A percentile compares a stretch with the other conserved stretches of the same genome.
Evolutionary conservation across 768 basidiomycete species (phyloP).

Genomic region (Rhodotorula kratochvilovae): DNA sequence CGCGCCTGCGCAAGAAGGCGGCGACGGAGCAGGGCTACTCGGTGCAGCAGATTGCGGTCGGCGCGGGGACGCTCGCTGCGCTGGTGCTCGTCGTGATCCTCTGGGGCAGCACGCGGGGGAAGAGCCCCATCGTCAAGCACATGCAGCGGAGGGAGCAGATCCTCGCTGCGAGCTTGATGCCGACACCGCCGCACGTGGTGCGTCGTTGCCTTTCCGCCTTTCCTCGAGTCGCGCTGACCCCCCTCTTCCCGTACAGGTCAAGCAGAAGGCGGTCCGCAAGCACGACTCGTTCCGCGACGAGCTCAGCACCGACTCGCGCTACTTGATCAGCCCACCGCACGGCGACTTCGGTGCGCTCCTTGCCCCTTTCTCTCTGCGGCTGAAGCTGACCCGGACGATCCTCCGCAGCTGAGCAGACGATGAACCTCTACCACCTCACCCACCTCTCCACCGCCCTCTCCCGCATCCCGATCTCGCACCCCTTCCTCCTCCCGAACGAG

Average conservation of each 20-base stretch:
- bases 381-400: neutral
- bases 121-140: slow-evolving; percentile 23
- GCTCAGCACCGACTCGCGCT: slow-evolving; percentile 17
- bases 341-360: slow-evolving; percentile 27
- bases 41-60: slow-evolving; percentile 10
- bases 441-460: slow-evolving; percentile 24
- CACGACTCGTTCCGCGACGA: slow-evolving; percentile 37
- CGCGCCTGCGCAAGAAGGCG: slow-evolving; percentile 17
- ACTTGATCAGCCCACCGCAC: slow-evolving; percentile 25
- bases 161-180: slow-evolving; percentile 22
- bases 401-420: slow-evolving; percentile 27
- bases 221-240: neutral
- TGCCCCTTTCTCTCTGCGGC: fast-evolving
- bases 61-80: slow-evolving; percentile 12
- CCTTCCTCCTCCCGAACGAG: slow-evolving; percentile 21
- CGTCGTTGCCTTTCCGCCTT: neutral
- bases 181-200: neutral
- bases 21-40: neutral
- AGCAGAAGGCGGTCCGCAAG: neutral
- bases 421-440: slow-evolving; percentile 38
- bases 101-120: neutral
- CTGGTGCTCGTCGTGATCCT: slow-evolving; percentile 14
- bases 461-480: slow-evolving; percentile 30
- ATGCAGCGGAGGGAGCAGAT: slow-evolving; percentile 30
- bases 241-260: neutral